phyloP scores from a whole-genome alignment of 495 filamentous ascomycete genomes.

The Stereocaulon alpinum region DNA sequence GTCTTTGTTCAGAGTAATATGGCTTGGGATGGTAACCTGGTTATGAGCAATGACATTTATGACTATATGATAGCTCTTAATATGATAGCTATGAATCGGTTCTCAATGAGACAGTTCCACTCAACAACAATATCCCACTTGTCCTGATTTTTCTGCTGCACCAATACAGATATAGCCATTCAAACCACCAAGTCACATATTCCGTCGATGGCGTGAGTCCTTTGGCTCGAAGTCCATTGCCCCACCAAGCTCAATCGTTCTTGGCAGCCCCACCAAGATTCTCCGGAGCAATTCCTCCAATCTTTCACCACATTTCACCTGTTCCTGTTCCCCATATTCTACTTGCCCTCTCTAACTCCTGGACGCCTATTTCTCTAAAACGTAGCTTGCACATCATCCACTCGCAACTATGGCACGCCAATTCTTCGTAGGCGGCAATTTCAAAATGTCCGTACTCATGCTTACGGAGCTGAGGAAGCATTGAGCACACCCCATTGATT shows the following conservation, averaged over 20 bases:
- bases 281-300: background rate
- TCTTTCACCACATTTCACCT: background rate
- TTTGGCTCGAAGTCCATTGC: no score
- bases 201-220: no score
- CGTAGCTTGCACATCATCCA: background rate
- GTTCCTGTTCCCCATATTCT: background rate
- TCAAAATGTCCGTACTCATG: slow-evolving; percentile 70
- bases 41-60: slow-evolving; percentile 5
- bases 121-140: background rate
- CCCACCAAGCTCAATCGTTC: no score
- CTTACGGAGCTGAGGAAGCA: slow-evolving; percentile 3
- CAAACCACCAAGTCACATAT: no score
- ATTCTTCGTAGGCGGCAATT: slow-evolving; percentile 99
- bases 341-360: background rate
- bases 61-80: background rate
- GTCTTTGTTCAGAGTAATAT: background rate
- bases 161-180: no score
- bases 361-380: background rate
- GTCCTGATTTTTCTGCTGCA: background rate
- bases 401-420: slow-evolving; percentile 67
- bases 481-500: background rate
- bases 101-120: background rate
- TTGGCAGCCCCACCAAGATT: slow-evolving; percentile 5
- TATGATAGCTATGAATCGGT: background rate
- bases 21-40: background rate